phyloP scores from a whole-genome alignment of 495 filamentous ascomycete genomes.

The Aspergillus ellipticus region DNA sequence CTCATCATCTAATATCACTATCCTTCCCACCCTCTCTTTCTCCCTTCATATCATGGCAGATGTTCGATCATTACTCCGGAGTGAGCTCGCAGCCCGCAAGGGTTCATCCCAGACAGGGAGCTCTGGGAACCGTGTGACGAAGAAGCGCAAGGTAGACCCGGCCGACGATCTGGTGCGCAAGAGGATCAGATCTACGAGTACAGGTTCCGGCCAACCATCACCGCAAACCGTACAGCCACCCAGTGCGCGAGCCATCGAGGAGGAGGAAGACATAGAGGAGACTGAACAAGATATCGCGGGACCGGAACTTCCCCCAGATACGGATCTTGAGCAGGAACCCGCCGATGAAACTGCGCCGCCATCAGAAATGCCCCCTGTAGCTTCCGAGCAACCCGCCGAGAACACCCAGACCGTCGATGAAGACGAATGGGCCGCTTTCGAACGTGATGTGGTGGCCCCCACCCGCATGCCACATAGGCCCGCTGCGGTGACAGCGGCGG shows the following conservation, averaged over 20 bases:
- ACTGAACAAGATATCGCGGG: conserved; percentile 32
- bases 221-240: conserved; percentile 24
- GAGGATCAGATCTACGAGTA: conserved; percentile 39
- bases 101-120: conserved; percentile 48
- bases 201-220: conserved; percentile 23
- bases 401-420: conserved; percentile 57
- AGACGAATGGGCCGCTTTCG: conserved; percentile 86
- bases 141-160: conserved; percentile 56
- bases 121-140: conserved; percentile 41
- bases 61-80: conserved; percentile 75
- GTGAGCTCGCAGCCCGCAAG: conserved; percentile 72
- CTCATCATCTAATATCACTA: not conserved
- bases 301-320: conserved; percentile 23
- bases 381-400: conserved; percentile 10
- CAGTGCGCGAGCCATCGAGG: conserved; percentile 21
- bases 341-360: conserved; percentile 9
- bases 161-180: conserved; percentile 46
- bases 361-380: conserved; percentile 14
- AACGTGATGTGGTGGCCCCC: conserved; percentile 72
- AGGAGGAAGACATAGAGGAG: conserved; percentile 20
- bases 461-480: conserved; percentile 33
- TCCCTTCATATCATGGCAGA: conserved; percentile 62
- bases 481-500: conserved; percentile 29
- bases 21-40: not conserved
- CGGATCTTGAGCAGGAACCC: conserved; percentile 13